Evolutionary conservation across 805 yeast species (phyloP).

Genomic region (Candida saitoana): DNA sequence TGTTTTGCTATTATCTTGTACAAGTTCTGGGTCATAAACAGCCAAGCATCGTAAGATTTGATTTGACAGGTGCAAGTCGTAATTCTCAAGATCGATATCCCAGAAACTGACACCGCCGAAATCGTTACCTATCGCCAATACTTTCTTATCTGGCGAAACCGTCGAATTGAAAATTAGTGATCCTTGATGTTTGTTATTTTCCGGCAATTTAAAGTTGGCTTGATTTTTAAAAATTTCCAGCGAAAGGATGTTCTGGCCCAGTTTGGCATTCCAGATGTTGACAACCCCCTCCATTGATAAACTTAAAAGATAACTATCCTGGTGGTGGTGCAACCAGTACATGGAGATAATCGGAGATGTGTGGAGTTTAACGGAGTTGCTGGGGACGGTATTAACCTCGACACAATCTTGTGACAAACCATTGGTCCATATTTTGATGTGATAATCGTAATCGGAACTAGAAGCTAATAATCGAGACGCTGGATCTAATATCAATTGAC

Average conservation of each 20-base stretch:
- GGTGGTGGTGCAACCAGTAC: conserved; percentile 47
- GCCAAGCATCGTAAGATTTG: conserved; percentile 25
- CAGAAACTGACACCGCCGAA: conserved; percentile 58
- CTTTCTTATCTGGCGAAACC: conserved; percentile 46
- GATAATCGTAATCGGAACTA: conserved; percentile 67
- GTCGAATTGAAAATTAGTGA: conserved; percentile 57
- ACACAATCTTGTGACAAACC: conserved; percentile 49
- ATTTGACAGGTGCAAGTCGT: conserved; percentile 3
- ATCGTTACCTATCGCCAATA: conserved; percentile 62
- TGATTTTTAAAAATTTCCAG: conserved; percentile 26
- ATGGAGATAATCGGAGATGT: conserved; percentile 54
- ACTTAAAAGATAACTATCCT: conserved; percentile 32
- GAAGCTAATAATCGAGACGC: conserved; percentile 57
- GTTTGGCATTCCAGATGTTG: conserved; percentile 59
- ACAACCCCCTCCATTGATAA: conserved; percentile 70
- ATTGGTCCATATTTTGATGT: conserved; percentile 73
- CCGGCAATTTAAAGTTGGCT: conserved; percentile 18
- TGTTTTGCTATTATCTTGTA: conserved; percentile 7
- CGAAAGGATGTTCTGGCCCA: conserved; percentile 36
- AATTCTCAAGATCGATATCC: conserved; percentile 28
- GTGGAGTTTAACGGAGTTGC: conserved; percentile 37
- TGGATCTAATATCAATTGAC: conserved; percentile 52
- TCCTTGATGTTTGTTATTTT: conserved; percentile 18
- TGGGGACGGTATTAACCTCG: conserved; percentile 19
- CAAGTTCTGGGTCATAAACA: conserved; percentile 14